Percentiles rank a stretch among this genome's conserved stretches.
These are phyloP conservation scores for Tinospora cordifolia DNA, from an alignment of 164 flowering plant genomes.

Conservation along the genomic window DNA sequence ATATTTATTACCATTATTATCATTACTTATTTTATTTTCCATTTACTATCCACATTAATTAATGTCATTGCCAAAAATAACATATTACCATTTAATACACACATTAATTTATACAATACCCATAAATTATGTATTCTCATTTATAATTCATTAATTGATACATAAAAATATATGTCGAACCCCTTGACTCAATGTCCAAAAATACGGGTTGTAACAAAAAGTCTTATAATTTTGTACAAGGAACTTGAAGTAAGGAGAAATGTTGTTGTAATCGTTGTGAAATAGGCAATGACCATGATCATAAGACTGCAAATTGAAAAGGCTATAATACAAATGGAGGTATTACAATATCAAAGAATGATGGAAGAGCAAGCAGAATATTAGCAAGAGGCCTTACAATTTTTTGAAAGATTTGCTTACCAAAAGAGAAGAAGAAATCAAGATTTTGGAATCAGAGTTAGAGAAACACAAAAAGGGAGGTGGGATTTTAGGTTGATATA, in stretches of 20 bases:
- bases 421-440: conserved; percentile 55
- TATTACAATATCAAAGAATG: conserved; percentile 85
- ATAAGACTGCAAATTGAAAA: conserved; percentile 79
- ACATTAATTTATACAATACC: too few species aligned
- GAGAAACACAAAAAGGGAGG: conserved; percentile 38
- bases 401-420: too few species aligned
- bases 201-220: conserved; percentile 43
- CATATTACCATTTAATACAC: too few species aligned
- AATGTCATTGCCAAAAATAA: too few species aligned
- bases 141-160: too few species aligned
- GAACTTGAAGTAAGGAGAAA: conserved; percentile 82
- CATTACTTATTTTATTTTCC: too few species aligned
- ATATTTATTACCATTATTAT: too few species aligned
- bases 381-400: conserved; percentile 63
- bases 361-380: conserved; percentile 95
- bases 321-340: conserved; percentile 81
- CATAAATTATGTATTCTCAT: too few species aligned
- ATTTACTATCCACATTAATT: too few species aligned
- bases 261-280: conserved; percentile 70
- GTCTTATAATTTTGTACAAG: conserved; percentile 45
- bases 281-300: conserved; percentile 94
- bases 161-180: too few species aligned
- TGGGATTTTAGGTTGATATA: conserved; percentile 15
- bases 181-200: too few species aligned
- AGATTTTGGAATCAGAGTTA: conserved; percentile 47